A percentile compares a stretch with the other conserved stretches of the same genome.
phyloP scores from a whole-genome alignment of 139 green algal species.

The Dunaliella primolecta region DNA sequence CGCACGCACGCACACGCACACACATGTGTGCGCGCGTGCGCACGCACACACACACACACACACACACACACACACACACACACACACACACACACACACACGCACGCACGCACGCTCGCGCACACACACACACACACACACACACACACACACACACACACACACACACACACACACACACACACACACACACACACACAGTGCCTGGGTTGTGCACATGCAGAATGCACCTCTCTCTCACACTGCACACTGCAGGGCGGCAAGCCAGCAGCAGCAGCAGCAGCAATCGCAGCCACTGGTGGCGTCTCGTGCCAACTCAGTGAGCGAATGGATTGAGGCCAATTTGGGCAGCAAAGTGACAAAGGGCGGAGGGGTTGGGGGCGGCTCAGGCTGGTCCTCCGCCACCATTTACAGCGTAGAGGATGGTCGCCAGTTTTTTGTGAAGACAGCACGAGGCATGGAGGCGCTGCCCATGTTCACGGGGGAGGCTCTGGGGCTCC shows the following conservation, averaged over 20 bases:
- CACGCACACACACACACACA: neutral
- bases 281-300: neutral
- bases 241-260: neutral
- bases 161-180: too few relatives aligned
- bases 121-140: too few relatives aligned
- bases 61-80: neutral
- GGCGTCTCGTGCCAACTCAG: neutral
- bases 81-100: too few relatives aligned
- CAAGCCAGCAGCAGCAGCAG: neutral
- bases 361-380: neutral
- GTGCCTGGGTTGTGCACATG: too few relatives aligned
- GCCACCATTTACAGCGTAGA: neutral
- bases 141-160: too few relatives aligned
- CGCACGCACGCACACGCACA: neutral
- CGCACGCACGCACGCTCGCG: too few relatives aligned
- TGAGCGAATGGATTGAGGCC: neutral
- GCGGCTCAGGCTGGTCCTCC: neutral
- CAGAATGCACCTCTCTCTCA: too few relatives aligned
- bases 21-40: neutral
- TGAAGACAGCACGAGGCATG: slow-evolving; percentile 60
- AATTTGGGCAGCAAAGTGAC: neutral
- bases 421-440: slow-evolving; percentile 59
- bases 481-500: slow-evolving; percentile 75
- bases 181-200: too few relatives aligned
- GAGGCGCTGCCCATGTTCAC: slow-evolving; percentile 75